Percentiles rank a stretch among this genome's conserved stretches.
Conservation (phyloP, 257 asterid species). For the Ajuga chamaepitys region DNA sequence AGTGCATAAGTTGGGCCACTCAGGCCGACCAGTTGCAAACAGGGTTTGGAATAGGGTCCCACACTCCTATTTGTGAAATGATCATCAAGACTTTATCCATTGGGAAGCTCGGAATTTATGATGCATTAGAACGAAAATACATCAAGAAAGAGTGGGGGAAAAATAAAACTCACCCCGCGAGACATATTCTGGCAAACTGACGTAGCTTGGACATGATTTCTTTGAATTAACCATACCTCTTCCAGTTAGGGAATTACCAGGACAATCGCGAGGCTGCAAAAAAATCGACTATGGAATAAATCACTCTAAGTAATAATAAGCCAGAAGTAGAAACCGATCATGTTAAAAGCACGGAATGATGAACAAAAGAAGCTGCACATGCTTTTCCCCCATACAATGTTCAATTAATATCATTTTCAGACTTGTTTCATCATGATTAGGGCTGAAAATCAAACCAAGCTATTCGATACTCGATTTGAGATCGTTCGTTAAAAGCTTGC, state of each 20-base stretch:
- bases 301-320: neutral
- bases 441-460: too few relatives aligned
- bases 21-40: too few relatives aligned
- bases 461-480: too few relatives aligned
- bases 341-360: neutral
- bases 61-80: neutral
- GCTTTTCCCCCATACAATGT: neutral
- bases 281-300: constrained; percentile 1
- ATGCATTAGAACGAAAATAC: neutral
- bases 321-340: neutral
- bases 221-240: constrained; percentile 29
- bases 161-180: constrained; percentile 39
- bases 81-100: neutral
- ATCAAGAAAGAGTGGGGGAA: neutral
- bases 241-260: constrained; percentile 24
- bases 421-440: neutral
- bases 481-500: too few relatives aligned
- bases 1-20: too few relatives aligned
- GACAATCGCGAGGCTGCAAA: constrained; percentile 86
- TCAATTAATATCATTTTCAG: neutral
- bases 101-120: neutral
- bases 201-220: constrained; percentile 56
- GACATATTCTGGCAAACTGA: constrained; percentile 60
- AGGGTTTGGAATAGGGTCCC: neutral
- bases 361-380: neutral